A percentile compares a stretch with the other conserved stretches of the same genome.
Conservation (phyloP, 441 rosid species). For the Arabidopsis hybrid region DNA sequence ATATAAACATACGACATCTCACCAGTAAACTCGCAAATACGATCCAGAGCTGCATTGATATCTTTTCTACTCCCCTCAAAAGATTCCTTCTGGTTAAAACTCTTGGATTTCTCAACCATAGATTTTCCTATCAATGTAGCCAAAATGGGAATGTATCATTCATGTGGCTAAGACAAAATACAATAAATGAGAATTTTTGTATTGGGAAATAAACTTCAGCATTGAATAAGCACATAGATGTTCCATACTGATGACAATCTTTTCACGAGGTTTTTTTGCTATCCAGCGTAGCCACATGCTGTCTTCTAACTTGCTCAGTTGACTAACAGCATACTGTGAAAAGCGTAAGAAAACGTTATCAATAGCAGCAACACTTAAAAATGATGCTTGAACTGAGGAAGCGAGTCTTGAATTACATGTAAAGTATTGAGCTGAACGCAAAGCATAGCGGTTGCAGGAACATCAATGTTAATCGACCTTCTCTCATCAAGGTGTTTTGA, state of each 20-base stretch:
- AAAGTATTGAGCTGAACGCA: conserved; percentile 96
- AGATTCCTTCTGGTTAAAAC: conserved; percentile 70
- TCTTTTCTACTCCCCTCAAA: conserved; percentile 93
- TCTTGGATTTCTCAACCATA: conserved; percentile 71
- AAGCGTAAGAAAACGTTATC: conserved; percentile 38
- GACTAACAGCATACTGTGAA: conserved; percentile 93
- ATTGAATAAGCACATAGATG: conserved; percentile 16
- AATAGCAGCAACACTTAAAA: conserved; percentile 23
- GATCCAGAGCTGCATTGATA: conserved; percentile 89
- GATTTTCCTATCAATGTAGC: conserved; percentile 58
- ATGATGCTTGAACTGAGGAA: conserved; percentile 33
- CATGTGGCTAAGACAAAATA: conserved; percentile 2
- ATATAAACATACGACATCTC: conserved; percentile 36
- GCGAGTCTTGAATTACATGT: conserved; percentile 64
- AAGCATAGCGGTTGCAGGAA: conserved; percentile 68
- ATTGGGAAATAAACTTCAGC: conserved; percentile 19
- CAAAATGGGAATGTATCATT: conserved; percentile 27
- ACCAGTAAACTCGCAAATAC: conserved; percentile 91
- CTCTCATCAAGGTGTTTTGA: conserved; percentile 76
- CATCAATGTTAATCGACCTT: conserved; percentile 69
- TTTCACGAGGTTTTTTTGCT: conserved; percentile 68
- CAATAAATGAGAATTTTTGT: neutral
- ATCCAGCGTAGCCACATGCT: conserved; percentile 91
- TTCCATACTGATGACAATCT: conserved; percentile 67
- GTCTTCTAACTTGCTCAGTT: conserved; percentile 92